These are phyloP conservation scores for Gillenia trifoliata DNA, from an alignment of 306 rosid species.

Conservation along the genomic window DNA sequence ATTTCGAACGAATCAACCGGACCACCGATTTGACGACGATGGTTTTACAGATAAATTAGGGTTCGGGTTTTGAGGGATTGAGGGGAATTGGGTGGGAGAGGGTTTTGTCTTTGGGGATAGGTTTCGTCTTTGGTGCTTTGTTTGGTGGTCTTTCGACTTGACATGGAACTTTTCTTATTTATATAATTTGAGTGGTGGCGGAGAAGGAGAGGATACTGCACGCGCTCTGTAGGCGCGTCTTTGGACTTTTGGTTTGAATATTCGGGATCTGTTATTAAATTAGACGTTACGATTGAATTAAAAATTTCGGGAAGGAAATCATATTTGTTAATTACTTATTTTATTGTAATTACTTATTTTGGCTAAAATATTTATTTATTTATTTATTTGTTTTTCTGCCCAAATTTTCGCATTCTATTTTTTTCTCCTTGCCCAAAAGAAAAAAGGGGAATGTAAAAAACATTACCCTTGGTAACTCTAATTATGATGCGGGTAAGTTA, in stretches of 20 bases:
- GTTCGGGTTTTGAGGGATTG: conserved; percentile 7
- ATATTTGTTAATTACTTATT: neutral
- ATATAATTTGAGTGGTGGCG: neutral
- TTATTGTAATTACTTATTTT: too few species aligned
- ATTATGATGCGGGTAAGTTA: too few species aligned
- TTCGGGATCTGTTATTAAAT: neutral
- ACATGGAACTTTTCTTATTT: neutral
- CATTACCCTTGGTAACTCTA: too few species aligned
- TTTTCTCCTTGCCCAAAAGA: too few species aligned
- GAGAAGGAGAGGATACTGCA: neutral
- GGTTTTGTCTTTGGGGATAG: conserved; percentile 30
- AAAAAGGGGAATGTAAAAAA: too few species aligned
- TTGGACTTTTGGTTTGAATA: neutral
- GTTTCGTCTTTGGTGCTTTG: conserved; percentile 8
- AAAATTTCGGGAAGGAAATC: neutral
- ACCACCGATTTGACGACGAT: conserved; percentile 13
- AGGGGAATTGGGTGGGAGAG: neutral
- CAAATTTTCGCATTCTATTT: too few species aligned
- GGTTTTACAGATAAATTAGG: neutral
- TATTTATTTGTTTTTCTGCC: neutral
- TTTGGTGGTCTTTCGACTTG: neutral
- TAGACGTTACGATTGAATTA: neutral
- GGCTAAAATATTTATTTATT: too few species aligned
- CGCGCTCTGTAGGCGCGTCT: conserved; percentile 1
- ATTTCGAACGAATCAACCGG: neutral